Conservation (phyloP, 768 basidiomycete genomes). For the Auricularia heimuer region DNA sequence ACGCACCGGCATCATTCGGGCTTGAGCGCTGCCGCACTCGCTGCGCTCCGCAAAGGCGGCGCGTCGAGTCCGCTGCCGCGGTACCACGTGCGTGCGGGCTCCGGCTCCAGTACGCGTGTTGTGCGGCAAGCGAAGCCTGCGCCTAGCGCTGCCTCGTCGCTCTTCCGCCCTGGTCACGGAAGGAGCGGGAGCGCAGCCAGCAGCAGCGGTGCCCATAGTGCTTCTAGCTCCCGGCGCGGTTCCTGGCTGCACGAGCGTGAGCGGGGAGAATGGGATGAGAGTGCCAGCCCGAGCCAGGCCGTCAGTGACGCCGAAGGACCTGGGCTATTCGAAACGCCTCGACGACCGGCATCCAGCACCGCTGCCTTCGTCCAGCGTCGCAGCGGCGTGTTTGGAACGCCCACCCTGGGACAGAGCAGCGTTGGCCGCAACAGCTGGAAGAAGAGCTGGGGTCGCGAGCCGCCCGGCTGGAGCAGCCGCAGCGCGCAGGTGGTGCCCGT, state of each 20-base stretch:
- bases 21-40: not conserved
- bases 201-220: not conserved
- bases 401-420: not conserved
- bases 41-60: not conserved
- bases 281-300: not conserved
- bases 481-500: slow-evolving; percentile 50
- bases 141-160: slow-evolving; percentile 30
- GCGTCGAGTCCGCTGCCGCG: slow-evolving; percentile 65
- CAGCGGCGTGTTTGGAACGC: not conserved
- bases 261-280: not conserved
- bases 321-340: not conserved
- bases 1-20: not conserved
- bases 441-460: slow-evolving; percentile 81
- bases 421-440: slow-evolving; percentile 50
- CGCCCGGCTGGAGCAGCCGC: slow-evolving; percentile 73
- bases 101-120: slow-evolving; percentile 70
- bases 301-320: not conserved
- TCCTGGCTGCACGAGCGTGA: slow-evolving; percentile 2
- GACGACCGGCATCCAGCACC: not conserved
- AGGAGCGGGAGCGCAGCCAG: not conserved
- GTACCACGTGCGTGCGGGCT: slow-evolving; percentile 69
- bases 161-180: slow-evolving; percentile 43
- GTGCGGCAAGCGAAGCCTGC: slow-evolving; percentile 50
- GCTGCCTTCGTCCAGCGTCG: not conserved
- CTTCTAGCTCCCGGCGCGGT: not conserved